Conservation (phyloP, 2,329 filamentous ascomycete species). For the Pestalotiopsis sp. region DNA sequence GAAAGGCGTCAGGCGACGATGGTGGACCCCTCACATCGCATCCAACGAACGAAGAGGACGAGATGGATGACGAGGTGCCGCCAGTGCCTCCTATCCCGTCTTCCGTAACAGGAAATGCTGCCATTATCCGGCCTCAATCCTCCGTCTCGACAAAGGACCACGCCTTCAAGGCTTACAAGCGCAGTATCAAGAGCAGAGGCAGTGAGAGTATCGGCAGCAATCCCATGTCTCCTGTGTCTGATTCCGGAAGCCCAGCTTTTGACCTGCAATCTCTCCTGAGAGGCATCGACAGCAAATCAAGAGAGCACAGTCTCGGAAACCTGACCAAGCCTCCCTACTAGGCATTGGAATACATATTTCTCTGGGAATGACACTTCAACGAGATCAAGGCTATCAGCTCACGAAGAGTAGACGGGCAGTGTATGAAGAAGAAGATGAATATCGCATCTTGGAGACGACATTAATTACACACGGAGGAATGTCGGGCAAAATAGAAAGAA, state of each 20-base stretch:
- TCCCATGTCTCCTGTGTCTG: constrained; percentile 23
- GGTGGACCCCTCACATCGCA: constrained; percentile 31
- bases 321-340: constrained; percentile 34
- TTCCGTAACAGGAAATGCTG: constrained; percentile 26
- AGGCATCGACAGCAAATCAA: constrained; percentile 35
- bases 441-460: not conserved
- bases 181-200: constrained; percentile 30
- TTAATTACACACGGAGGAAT: not conserved
- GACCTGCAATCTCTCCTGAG: constrained; percentile 36
- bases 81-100: constrained; percentile 59
- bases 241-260: constrained; percentile 23
- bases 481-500: not conserved
- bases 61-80: constrained; percentile 46
- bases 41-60: constrained; percentile 31
- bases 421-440: not conserved
- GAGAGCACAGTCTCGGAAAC: constrained; percentile 33
- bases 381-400: not conserved
- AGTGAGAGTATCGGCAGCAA: constrained; percentile 29
- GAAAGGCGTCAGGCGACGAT: constrained; percentile 27
- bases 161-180: constrained; percentile 29
- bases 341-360: not conserved
- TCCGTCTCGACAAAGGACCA: constrained; percentile 39
- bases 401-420: not conserved
- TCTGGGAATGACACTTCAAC: not conserved
- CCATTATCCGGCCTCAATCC: constrained; percentile 25